Percentiles rank a stretch among this genome's conserved stretches.
Conservation (phyloP, 441 rosid species). For the Arabidopsis lyrata region DNA sequence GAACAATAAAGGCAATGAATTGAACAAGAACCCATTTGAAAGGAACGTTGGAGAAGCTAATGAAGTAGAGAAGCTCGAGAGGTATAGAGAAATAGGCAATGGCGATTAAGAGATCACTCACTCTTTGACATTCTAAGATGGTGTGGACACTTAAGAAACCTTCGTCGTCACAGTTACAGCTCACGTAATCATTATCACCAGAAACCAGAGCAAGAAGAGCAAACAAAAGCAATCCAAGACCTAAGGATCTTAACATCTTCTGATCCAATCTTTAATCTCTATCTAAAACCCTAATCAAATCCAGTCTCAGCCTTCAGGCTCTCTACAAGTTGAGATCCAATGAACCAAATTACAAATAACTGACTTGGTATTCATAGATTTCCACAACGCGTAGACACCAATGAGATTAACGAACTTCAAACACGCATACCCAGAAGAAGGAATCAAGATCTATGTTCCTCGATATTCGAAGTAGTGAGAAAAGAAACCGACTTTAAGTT, state of each 20-base stretch:
- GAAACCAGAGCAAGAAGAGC: constrained; percentile 48
- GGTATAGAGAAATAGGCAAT: constrained; percentile 57
- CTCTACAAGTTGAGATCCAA: constrained; percentile 40
- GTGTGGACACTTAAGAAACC: constrained; percentile 60
- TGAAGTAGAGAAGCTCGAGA: constrained; percentile 74
- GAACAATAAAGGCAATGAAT: constrained; percentile 75
- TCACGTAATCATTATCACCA: constrained; percentile 52
- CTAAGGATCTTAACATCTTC: constrained; percentile 59
- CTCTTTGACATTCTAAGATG: constrained; percentile 69
- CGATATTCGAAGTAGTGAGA: constrained; percentile 14
- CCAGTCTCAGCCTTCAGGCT: constrained; percentile 22
- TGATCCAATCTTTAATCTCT: constrained; percentile 37
- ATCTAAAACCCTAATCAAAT: constrained; percentile 42
- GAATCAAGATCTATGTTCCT: constrained; percentile 42
- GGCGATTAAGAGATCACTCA: constrained; percentile 79
- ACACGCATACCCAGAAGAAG: constrained; percentile 36
- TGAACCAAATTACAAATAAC: constrained; percentile 26
- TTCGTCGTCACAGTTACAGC: constrained; percentile 79
- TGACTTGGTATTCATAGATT: constrained; percentile 29
- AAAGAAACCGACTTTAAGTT: constrained; percentile 3
- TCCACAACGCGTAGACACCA: constrained; percentile 30
- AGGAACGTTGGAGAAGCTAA: constrained; percentile 74
- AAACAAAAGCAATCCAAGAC: constrained; percentile 53
- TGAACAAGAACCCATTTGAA: constrained; percentile 82
- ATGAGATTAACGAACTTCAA: constrained; percentile 37